A percentile compares a stretch with the other conserved stretches of the same genome.
Conservation (phyloP, 495 filamentous ascomycete species). For the Melanomma pulvis-pyrius region DNA sequence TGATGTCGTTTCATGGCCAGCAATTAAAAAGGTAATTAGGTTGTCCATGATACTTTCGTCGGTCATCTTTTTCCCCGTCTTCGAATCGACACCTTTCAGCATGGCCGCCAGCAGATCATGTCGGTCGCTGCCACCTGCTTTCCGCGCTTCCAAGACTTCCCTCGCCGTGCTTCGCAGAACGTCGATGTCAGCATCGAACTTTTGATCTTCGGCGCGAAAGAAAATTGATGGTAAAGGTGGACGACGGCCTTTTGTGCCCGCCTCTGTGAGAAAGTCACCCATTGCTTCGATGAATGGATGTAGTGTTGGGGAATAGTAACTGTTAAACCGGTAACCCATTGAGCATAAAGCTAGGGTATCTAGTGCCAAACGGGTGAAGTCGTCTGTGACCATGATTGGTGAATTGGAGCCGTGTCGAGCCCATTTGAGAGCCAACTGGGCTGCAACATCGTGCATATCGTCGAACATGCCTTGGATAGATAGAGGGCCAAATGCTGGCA, state of each 20-base stretch:
- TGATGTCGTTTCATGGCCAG: conserved; percentile 42
- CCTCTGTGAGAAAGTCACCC: conserved; percentile 59
- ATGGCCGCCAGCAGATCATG: conserved; percentile 39
- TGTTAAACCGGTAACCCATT: conserved; percentile 77
- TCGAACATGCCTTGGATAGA: conserved; percentile 55
- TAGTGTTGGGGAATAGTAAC: conserved; percentile 61
- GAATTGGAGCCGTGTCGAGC: conserved; percentile 62
- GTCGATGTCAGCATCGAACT: conserved; percentile 47
- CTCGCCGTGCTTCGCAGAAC: background rate
- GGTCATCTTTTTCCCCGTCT: background rate
- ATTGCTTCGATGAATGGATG: conserved; percentile 65
- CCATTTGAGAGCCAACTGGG: conserved; percentile 76
- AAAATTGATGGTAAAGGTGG: conserved; percentile 57
- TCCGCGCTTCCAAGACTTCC: background rate
- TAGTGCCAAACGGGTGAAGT: conserved; percentile 74
- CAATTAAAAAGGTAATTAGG: conserved; percentile 41
- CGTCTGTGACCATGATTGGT: conserved; percentile 64
- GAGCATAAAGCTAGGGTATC: conserved; percentile 73
- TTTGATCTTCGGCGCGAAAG: conserved; percentile 52
- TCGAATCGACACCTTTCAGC: conserved; percentile 15
- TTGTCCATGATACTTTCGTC: background rate
- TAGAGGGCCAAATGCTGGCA: conserved; percentile 73
- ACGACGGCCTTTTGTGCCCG: conserved; percentile 53
- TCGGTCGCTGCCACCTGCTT: background rate
- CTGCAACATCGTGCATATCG: conserved; percentile 72